Percentiles rank a stretch among this genome's conserved stretches.
These are phyloP conservation scores for Nitzschia sp. DNA, from an alignment of 108 stramenopile genomes.

Conservation along the genomic window DNA sequence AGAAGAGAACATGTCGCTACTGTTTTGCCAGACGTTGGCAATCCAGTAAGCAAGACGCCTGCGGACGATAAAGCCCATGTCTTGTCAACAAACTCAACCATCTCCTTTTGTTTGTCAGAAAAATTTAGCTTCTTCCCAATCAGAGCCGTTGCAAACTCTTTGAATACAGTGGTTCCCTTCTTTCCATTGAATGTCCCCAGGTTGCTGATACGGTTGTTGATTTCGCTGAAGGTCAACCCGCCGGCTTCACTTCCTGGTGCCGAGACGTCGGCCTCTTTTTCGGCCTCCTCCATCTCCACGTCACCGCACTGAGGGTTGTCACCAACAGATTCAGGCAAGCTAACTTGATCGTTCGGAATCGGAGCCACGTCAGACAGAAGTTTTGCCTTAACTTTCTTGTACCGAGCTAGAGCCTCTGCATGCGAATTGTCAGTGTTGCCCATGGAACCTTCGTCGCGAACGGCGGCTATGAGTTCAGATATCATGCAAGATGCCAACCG, in stretches of 20 bases:
- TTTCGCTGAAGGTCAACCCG: slow-evolving; percentile 6
- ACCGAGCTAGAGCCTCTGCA: slow-evolving; percentile 11
- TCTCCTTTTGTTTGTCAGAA: slow-evolving; percentile 17
- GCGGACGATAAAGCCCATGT: slow-evolving; percentile 23
- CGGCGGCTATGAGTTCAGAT: slow-evolving; percentile 8
- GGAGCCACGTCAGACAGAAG: background rate
- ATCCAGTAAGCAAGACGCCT: slow-evolving; percentile 54
- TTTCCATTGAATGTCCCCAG: slow-evolving; percentile 7
- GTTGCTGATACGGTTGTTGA: slow-evolving; percentile 15
- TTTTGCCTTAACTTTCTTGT: background rate
- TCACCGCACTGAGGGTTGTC: background rate
- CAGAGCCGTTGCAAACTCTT: slow-evolving; percentile 3
- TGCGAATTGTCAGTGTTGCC: slow-evolving; percentile 17
- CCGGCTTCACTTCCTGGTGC: background rate
- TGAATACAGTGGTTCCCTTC: slow-evolving; percentile 2
- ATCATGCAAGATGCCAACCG: slow-evolving; percentile 24
- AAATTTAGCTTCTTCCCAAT: slow-evolving; percentile 20
- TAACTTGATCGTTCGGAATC: background rate
- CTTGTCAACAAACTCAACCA: slow-evolving; percentile 33
- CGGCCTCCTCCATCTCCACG: background rate
- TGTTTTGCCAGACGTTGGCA: slow-evolving; percentile 63
- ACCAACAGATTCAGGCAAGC: background rate
- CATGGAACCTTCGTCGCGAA: slow-evolving; percentile 16
- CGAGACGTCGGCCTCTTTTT: background rate
- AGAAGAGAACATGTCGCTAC: slow-evolving; percentile 48